These are phyloP conservation scores for Paxillus rubicundulus DNA, from an alignment of 768 basidiomycete species.

Conservation along the genomic window DNA sequence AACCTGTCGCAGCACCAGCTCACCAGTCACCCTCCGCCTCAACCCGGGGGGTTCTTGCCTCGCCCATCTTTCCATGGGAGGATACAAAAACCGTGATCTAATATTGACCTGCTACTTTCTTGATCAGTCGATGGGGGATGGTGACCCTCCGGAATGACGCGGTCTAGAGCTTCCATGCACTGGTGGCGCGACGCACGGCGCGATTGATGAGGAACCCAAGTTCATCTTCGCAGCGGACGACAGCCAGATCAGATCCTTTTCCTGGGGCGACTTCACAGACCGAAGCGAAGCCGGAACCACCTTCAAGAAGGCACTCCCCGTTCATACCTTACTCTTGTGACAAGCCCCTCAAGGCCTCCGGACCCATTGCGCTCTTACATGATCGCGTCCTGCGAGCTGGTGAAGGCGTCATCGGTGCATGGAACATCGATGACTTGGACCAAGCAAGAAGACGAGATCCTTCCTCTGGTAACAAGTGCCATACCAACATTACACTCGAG, in stretches of 20 bases:
- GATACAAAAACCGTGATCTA: not conserved
- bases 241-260: constrained; percentile 38
- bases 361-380: constrained; percentile 33
- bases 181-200: constrained; percentile 18
- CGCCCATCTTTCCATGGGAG: not conserved
- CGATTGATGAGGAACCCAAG: constrained; percentile 33
- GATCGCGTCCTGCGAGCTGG: constrained; percentile 33
- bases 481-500: constrained; percentile 3
- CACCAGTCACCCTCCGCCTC: not conserved
- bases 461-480: constrained; percentile 25
- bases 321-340: constrained; percentile 32
- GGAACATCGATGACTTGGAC: constrained; percentile 27
- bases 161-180: constrained; percentile 22
- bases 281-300: not conserved
- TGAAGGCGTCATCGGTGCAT: constrained; percentile 31
- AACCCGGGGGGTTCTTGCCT: too few relatives aligned
- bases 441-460: constrained; percentile 28
- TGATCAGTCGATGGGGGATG: not conserved
- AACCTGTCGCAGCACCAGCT: too few relatives aligned
- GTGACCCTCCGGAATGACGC: not conserved
- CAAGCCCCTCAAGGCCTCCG: constrained; percentile 11
- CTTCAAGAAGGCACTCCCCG: constrained; percentile 11
- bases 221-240: constrained; percentile 38
- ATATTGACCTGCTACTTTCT: not conserved
- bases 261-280: constrained; percentile 17